Conservation (phyloP, 345 rosid species). For the Erodium maritimum region DNA sequence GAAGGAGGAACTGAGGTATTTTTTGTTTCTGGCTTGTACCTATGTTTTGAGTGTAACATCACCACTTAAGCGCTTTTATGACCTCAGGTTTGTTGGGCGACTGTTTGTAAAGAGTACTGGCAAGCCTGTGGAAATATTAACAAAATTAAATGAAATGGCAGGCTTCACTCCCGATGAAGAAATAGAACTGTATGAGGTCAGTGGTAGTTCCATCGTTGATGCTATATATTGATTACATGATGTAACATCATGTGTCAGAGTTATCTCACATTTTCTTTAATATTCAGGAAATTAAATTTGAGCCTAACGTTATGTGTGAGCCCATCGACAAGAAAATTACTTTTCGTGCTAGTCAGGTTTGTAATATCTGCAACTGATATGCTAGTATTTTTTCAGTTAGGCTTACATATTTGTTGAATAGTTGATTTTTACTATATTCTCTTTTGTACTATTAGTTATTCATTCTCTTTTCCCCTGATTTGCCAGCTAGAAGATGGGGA, state of each 20-base stretch:
- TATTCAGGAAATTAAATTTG: conserved; percentile 87
- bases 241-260: not conserved
- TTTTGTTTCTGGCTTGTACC: not conserved
- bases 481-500: conserved; percentile 92
- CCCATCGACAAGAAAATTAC: conserved; percentile 59
- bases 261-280: conserved; percentile 2
- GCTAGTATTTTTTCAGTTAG: too few relatives aligned
- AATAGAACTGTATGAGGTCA: conserved; percentile 31
- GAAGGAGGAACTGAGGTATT: conserved; percentile 30
- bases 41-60: too few relatives aligned
- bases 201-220: not conserved
- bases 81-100: conserved; percentile 31
- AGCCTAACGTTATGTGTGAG: conserved; percentile 84
- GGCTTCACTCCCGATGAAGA: conserved; percentile 33
- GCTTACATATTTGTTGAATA: too few relatives aligned
- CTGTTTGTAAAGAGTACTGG: conserved; percentile 30
- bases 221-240: not conserved
- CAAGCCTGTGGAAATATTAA: conserved; percentile 26
- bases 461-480: not conserved
- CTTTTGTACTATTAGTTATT: not conserved
- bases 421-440: not conserved
- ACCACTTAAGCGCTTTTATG: not conserved
- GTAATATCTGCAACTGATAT: not conserved
- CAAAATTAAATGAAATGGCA: conserved; percentile 34
- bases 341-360: conserved; percentile 68